A percentile compares a stretch with the other conserved stretches of the same genome.
These are phyloP conservation scores for Rhizophagus prolifer DNA, from an alignment of 192 early-diverging fungal species.

Conservation along the genomic window DNA sequence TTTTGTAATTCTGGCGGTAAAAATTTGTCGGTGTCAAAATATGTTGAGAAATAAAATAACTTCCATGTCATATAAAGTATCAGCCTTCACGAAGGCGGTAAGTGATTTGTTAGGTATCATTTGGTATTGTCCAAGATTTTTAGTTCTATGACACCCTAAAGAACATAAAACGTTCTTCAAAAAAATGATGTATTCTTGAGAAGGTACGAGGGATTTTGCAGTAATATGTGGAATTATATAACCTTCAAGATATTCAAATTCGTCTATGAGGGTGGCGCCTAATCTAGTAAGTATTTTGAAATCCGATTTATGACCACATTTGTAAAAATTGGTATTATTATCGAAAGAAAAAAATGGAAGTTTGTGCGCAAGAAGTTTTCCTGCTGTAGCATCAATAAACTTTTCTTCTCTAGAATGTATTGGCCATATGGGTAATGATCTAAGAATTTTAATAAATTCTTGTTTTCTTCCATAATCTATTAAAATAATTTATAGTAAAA, in stretches of 20 bases:
- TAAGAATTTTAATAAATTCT: not conserved
- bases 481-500: not conserved
- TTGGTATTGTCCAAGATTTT: not conserved
- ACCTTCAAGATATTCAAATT: not conserved
- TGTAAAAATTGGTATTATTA: not conserved
- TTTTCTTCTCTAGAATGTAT: not conserved
- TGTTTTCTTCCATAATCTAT: not conserved
- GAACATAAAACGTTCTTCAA: not conserved
- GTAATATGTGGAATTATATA: not conserved
- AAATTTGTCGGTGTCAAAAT: not conserved
- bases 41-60: not conserved
- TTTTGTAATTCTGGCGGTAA: not conserved
- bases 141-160: not conserved
- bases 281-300: not conserved
- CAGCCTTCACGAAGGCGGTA: not conserved
- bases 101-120: constrained; percentile 8
- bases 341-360: not conserved
- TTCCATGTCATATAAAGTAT: not conserved
- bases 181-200: not conserved
- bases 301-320: not conserved
- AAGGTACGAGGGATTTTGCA: not conserved
- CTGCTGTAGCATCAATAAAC: not conserved
- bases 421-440: not conserved
- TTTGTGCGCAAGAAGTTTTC: not conserved
- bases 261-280: too few species aligned